phyloP scores from a whole-genome alignment of 352 stramenopile genomes.

The Peronospora destructor region DNA sequence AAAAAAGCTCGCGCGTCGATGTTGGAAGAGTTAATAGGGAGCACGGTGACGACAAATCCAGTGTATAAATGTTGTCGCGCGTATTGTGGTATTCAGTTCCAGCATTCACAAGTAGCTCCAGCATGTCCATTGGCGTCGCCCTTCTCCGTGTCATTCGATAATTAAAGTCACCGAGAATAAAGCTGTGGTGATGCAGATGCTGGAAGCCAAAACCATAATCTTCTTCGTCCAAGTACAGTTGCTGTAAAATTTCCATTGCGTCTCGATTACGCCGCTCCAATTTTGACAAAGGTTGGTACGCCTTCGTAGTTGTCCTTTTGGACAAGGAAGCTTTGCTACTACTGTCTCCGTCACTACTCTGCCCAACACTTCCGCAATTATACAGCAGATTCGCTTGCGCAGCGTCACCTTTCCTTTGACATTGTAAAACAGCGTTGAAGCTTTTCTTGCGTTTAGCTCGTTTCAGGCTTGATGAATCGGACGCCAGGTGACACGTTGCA shows the following conservation, averaged over 20 bases:
- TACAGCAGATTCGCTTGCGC: slow-evolving; percentile 5
- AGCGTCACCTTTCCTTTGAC: slow-evolving; percentile 14
- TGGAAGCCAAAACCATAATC: slow-evolving; percentile 83
- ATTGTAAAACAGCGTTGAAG: slow-evolving; percentile 12
- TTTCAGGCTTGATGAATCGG: slow-evolving; percentile 63
- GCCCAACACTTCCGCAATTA: slow-evolving; percentile 10
- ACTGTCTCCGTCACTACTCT: slow-evolving; percentile 20
- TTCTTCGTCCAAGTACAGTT: slow-evolving; percentile 74
- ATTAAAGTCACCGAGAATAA: slow-evolving; percentile 88
- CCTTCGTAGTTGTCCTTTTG: slow-evolving; percentile 6
- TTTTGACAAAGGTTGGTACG: slow-evolving; percentile 49
- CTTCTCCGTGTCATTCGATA: slow-evolving; percentile 70
- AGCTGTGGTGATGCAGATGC: slow-evolving; percentile 78
- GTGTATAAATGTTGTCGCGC: slow-evolving; percentile 8
- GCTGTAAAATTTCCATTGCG: slow-evolving; percentile 73
- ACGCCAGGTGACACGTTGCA: slow-evolving; percentile 83
- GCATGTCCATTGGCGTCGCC: slow-evolving; percentile 45
- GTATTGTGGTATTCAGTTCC: slow-evolving; percentile 16
- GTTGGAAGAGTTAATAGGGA: slow-evolving; percentile 28
- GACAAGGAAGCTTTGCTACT: slow-evolving; percentile 13
- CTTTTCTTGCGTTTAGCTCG: slow-evolving; percentile 28
- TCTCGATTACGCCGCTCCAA: slow-evolving; percentile 74
- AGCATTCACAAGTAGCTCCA: slow-evolving; percentile 36
- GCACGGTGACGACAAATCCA: slow-evolving; percentile 22
- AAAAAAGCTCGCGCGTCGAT: slow-evolving; percentile 24